Evolutionary conservation across 139 green algal genomes (phyloP).

Genomic region (Limnomonas spitsbergensis): DNA sequence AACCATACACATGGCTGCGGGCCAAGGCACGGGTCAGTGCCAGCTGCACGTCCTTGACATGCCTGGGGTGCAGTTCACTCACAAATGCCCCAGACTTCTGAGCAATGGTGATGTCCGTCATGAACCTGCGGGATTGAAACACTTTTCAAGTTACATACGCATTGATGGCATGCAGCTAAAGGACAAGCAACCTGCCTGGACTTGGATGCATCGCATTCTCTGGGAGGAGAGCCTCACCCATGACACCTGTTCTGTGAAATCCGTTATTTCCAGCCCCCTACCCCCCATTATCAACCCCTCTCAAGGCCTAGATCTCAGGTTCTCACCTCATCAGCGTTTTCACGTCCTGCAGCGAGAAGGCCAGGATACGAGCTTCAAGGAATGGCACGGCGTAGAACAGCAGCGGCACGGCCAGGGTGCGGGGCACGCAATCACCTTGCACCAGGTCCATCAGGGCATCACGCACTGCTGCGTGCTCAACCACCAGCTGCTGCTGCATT

Average conservation of each 20-base stretch:
- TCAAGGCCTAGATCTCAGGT: too few relatives aligned
- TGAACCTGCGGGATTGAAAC: not conserved
- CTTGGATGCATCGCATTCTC: not conserved
- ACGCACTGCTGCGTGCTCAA: not conserved
- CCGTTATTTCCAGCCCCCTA: too few relatives aligned
- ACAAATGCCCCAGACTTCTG: not conserved
- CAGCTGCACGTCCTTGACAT: slow-evolving; percentile 34
- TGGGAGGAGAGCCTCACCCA: not conserved
- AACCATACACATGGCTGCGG: slow-evolving; percentile 27
- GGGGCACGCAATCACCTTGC: not conserved
- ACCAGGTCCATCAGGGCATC: slow-evolving; percentile 25
- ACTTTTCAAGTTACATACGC: too few relatives aligned
- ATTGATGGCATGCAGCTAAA: not conserved
- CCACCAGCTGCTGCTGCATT: too few relatives aligned
- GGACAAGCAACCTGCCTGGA: not conserved
- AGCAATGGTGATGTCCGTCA: slow-evolving; percentile 5
- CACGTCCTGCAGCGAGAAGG: slow-evolving; percentile 23
- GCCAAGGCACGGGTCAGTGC: slow-evolving; percentile 34
- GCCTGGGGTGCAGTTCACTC: slow-evolving; percentile 12
- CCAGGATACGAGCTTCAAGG: slow-evolving; percentile 20
- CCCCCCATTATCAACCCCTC: too few relatives aligned
- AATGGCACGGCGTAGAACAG: slow-evolving; percentile 26
- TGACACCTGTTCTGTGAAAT: not conserved
- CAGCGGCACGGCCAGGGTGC: slow-evolving; percentile 29
- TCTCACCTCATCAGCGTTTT: not conserved